Base-by-base conservation (phyloP, 108 stramenopile species). In the Cyclotella kingstonii region DNA sequence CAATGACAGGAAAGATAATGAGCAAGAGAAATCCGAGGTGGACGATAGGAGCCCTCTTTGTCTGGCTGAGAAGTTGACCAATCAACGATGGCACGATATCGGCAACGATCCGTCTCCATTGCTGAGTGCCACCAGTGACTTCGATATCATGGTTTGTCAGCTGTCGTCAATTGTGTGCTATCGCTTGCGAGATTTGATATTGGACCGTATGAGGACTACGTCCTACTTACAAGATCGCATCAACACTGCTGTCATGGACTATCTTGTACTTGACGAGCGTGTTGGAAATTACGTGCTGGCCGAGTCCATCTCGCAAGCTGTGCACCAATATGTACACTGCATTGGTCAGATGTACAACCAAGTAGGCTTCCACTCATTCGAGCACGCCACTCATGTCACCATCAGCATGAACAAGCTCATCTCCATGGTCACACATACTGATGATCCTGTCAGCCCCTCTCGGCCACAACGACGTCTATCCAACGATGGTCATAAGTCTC, bases 341-440 rank as follows among this genome's bases (percentile, higher is more conserved):
- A 66, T 72, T 15, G 70, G 65, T 2, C 23, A 51, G 26, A 30
- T 80, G 60, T 80, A 85, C 48, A 66, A 66, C 7, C 42, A 67
- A 31, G 82, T 82, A 19, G 73, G 76, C 5, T 85, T 85, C 54
- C 84, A 85, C 69, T 79, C 77, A 26, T 82, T 82, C 55, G 84
- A 82, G 40, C 84, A 85, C 53, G 76, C 76, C 14, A 49, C 72
- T 28, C 85, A 86, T 58, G 85, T 86, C 5, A 76, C 78, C 4
- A 56, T 77, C 36, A 66, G 63, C 28, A 71, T 74, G 63, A 68
- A 67, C 52, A 78, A 78, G 67, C 42, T 78, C 29, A 5, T 76
- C 6, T 65, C 70, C 14, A 66, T 72, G 70, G 38, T 69, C 31
- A 61, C 40, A 4, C 29, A 39, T 9, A 39, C 26, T 17, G 42